Conservation (phyloP, 1,284 basidiomycete genomes). For the Serendipita sp. region DNA sequence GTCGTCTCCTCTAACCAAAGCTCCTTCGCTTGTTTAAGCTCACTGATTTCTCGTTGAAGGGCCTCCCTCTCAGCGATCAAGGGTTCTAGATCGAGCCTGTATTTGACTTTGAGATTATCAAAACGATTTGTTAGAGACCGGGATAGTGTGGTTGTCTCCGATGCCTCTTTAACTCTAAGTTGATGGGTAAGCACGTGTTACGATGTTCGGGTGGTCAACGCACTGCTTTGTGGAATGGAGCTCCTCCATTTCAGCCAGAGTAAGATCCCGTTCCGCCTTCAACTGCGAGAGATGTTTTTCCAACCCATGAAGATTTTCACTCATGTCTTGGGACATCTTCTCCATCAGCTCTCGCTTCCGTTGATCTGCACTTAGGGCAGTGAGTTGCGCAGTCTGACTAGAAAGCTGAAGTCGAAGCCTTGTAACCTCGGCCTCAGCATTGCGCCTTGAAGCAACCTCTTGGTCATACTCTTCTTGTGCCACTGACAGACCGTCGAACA, state of each 20-base stretch:
- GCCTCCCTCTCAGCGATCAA: slow-evolving; percentile 72
- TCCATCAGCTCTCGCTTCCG: slow-evolving; percentile 65
- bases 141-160: slow-evolving; percentile 32
- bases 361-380: slow-evolving; percentile 66
- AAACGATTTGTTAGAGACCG: slow-evolving; percentile 76
- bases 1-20: slow-evolving; percentile 84
- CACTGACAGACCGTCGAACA: slow-evolving; percentile 80
- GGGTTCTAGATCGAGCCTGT: slow-evolving; percentile 74
- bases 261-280: slow-evolving; percentile 79
- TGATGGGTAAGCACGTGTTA: not conserved
- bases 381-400: slow-evolving; percentile 77
- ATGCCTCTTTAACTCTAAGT: not conserved
- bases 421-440: slow-evolving; percentile 84
- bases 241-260: slow-evolving; percentile 87
- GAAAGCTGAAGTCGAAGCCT: slow-evolving; percentile 73
- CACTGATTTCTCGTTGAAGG: slow-evolving; percentile 69
- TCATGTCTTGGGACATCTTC: slow-evolving; percentile 66
- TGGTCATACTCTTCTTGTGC: slow-evolving; percentile 89
- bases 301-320: slow-evolving; percentile 59
- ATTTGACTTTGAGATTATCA: slow-evolving; percentile 78
- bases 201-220: slow-evolving; percentile 9
- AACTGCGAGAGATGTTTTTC: slow-evolving; percentile 80
- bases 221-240: slow-evolving; percentile 61
- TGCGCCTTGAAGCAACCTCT: slow-evolving; percentile 73
- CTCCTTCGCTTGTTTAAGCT: slow-evolving; percentile 77